phyloP scores from a whole-genome alignment of 2,329 filamentous ascomycete genomes.

The Penicillium sp. region DNA sequence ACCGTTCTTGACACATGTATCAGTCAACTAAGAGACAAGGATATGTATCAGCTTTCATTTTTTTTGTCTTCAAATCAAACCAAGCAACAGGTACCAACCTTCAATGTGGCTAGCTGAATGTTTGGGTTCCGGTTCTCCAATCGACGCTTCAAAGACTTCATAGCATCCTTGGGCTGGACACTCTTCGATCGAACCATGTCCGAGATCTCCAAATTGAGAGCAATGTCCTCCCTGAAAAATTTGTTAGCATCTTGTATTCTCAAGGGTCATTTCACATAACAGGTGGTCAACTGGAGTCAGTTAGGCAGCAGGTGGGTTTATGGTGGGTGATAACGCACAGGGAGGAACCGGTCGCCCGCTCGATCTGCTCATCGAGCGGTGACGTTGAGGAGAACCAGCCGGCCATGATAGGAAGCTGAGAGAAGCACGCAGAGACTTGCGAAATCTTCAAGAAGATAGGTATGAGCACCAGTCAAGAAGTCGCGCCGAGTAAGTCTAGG shows the following conservation, averaged over 20 bases:
- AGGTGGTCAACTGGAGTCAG: background rate
- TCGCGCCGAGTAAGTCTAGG: slow-evolving; percentile 13
- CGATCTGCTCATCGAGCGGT: slow-evolving; percentile 95
- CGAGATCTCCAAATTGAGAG: slow-evolving; percentile 96
- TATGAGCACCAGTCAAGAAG: slow-evolving; percentile 9
- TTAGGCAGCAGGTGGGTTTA: slow-evolving; percentile 13
- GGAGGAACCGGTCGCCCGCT: slow-evolving; percentile 91
- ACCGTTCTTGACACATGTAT: slow-evolving; percentile 98
- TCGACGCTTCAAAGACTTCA: slow-evolving; percentile 91
- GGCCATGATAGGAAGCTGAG: slow-evolving; percentile 69
- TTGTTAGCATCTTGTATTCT: slow-evolving; percentile 12
- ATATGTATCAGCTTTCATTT: slow-evolving; percentile 55
- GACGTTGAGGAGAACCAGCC: slow-evolving; percentile 95
- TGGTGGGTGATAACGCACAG: slow-evolving; percentile 62
- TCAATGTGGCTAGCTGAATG: slow-evolving; percentile 90
- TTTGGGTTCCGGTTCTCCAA: slow-evolving; percentile 99
- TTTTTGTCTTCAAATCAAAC: slow-evolving; percentile 95
- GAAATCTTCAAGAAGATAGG: slow-evolving; percentile 8
- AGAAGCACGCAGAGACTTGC: slow-evolving; percentile 14
- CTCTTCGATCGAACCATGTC: slow-evolving; percentile 97
- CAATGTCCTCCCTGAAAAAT: slow-evolving; percentile 79
- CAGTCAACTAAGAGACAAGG: slow-evolving; percentile 69
- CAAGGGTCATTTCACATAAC: background rate
- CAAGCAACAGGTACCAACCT: slow-evolving; percentile 68
- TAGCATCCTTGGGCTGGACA: slow-evolving; percentile 95